Evolutionary conservation across 2,329 filamentous ascomycete genomes (phyloP).

Genomic region (Alternaria conjuncta): DNA sequence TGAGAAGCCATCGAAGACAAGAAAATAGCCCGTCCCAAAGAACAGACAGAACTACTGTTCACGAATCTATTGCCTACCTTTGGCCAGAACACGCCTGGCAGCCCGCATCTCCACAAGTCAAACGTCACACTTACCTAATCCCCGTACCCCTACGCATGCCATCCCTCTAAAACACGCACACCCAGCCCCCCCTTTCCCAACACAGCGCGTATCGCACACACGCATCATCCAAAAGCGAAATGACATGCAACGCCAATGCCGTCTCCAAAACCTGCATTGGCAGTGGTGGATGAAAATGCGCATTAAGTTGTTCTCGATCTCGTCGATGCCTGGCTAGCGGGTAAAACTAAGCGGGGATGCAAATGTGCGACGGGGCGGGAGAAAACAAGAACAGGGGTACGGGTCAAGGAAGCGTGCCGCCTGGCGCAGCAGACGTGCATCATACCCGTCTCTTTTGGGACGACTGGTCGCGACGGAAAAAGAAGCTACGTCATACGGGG

Average conservation of each 20-base stretch:
- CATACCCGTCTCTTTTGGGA: background rate
- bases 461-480: background rate
- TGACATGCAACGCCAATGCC: background rate
- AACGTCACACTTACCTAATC: slow-evolving; percentile 11
- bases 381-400: background rate
- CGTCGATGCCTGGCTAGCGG: background rate
- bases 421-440: background rate
- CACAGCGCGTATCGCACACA: background rate
- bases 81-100: background rate
- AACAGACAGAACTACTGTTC: slow-evolving; percentile 1
- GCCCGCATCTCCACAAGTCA: background rate
- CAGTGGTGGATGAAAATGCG: background rate
- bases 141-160: background rate
- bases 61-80: background rate
- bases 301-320: slow-evolving; percentile 1
- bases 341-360: background rate
- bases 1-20: background rate
- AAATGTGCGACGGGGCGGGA: background rate
- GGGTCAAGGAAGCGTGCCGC: background rate
- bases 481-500: slow-evolving; percentile 14
- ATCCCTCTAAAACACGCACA: background rate
- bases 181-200: background rate
- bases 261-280: background rate
- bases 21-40: background rate
- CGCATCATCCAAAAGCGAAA: background rate